Evolutionary conservation across 2,329 filamentous ascomycete genomes (phyloP).

Genomic region (Xylaria sp.): DNA sequence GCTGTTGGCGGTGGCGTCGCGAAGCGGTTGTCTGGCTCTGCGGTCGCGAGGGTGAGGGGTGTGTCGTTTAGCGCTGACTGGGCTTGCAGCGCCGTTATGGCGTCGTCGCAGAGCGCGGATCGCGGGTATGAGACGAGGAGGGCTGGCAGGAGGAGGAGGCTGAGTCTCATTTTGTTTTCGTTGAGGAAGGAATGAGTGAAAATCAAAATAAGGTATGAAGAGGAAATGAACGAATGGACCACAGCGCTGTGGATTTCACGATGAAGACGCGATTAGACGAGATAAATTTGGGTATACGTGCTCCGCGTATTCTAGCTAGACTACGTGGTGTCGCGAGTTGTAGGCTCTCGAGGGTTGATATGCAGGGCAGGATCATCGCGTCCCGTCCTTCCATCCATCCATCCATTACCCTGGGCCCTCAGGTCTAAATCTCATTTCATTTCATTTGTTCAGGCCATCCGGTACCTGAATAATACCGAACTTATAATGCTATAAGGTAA

Average conservation of each 20-base stretch:
- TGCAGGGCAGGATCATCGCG: background rate
- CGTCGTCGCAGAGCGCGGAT: background rate
- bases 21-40: background rate
- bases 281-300: background rate
- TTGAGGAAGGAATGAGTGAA: background rate
- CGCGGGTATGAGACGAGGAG: constrained; percentile 3
- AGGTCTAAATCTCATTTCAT: background rate
- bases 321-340: background rate
- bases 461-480: background rate
- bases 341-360: background rate
- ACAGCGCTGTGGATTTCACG: background rate
- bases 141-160: background rate
- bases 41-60: background rate
- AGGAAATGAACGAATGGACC: background rate
- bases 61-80: background rate
- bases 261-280: background rate
- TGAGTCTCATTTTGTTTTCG: constrained; percentile 11
- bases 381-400: background rate
- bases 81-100: background rate
- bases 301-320: background rate
- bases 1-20: background rate
- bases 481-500: background rate
- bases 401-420: background rate
- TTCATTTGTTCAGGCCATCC: background rate
- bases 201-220: background rate